Conservation (phyloP, 1,284 basidiomycete species). For the Phenoliferia sp. region DNA sequence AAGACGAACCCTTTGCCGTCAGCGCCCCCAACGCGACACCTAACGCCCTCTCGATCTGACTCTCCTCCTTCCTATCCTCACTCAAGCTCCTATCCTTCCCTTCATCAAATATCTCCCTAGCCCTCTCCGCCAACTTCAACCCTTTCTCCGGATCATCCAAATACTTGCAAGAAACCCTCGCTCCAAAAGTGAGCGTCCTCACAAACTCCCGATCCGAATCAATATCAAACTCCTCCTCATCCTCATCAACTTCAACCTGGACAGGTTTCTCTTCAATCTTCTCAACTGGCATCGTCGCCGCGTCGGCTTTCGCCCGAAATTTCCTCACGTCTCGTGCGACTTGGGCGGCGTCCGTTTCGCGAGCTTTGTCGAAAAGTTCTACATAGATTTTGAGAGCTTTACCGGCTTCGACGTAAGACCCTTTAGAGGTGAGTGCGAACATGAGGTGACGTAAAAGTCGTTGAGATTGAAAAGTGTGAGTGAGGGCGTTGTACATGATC, state of each 20-base stretch:
- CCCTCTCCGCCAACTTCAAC: slow-evolving; percentile 43
- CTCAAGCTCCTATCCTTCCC: slow-evolving; percentile 54
- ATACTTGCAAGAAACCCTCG: slow-evolving; percentile 61
- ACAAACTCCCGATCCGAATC: slow-evolving; percentile 52
- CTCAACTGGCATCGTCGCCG: slow-evolving; percentile 12
- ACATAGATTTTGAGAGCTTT: slow-evolving; percentile 74
- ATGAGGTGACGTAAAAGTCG: slow-evolving; percentile 76
- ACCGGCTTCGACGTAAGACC: slow-evolving; percentile 61
- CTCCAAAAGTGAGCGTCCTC: slow-evolving; percentile 64
- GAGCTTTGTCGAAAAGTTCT: slow-evolving; percentile 74
- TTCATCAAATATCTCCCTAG: slow-evolving; percentile 56
- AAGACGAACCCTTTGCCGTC: slow-evolving; percentile 54
- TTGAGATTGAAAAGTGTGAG: slow-evolving; percentile 84
- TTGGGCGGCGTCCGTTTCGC: slow-evolving; percentile 54
- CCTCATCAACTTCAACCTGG: slow-evolving; percentile 3
- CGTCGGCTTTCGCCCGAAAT: slow-evolving; percentile 6
- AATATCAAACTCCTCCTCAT: slow-evolving; percentile 30
- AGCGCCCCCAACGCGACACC: slow-evolving; percentile 60
- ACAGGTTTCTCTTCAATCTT: not conserved
- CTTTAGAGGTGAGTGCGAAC: slow-evolving; percentile 57
- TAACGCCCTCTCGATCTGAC: slow-evolving; percentile 58
- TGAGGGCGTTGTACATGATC: slow-evolving; percentile 86
- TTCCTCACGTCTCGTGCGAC: slow-evolving; percentile 41
- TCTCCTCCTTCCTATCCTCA: slow-evolving; percentile 46
- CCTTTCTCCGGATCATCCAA: slow-evolving; percentile 34